Conservation (phyloP, 2,329 filamentous ascomycete species). For the Colletotrichum sublineola region DNA sequence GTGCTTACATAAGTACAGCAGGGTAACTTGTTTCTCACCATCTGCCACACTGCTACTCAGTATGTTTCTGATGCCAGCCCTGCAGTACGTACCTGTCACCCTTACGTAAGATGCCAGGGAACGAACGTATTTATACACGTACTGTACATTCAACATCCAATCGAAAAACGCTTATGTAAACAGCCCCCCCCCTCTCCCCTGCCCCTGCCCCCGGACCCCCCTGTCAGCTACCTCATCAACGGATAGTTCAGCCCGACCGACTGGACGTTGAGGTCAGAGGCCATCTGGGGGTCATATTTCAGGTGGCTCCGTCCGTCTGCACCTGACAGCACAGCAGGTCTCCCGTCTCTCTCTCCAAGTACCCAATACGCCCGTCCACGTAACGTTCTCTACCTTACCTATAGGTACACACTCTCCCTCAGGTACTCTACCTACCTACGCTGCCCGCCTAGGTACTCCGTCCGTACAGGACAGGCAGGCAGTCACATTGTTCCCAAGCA, state of each 20-base stretch:
- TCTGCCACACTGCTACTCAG: too few species aligned
- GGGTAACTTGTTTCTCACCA: too few species aligned
- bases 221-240: background rate
- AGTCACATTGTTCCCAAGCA: conserved; percentile 39
- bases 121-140: conserved; percentile 1
- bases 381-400: too few species aligned
- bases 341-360: too few species aligned
- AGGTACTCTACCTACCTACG: too few species aligned
- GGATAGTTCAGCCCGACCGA: background rate
- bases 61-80: too few species aligned
- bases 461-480: conserved; percentile 12
- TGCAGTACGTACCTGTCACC: too few species aligned
- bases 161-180: background rate
- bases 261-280: conserved; percentile 14
- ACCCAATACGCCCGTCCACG: too few species aligned
- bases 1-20: conserved; percentile 27
- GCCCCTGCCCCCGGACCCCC: too few species aligned
- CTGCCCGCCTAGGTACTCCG: too few species aligned
- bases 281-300: conserved; percentile 8
- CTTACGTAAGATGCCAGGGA: too few species aligned
- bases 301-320: conserved; percentile 6
- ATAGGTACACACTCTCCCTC: too few species aligned
- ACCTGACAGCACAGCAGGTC: conserved; percentile 21
- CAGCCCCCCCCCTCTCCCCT: background rate
- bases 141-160: background rate